Conservation (phyloP, 768 basidiomycete species). For the Lactarius evosmus region DNA sequence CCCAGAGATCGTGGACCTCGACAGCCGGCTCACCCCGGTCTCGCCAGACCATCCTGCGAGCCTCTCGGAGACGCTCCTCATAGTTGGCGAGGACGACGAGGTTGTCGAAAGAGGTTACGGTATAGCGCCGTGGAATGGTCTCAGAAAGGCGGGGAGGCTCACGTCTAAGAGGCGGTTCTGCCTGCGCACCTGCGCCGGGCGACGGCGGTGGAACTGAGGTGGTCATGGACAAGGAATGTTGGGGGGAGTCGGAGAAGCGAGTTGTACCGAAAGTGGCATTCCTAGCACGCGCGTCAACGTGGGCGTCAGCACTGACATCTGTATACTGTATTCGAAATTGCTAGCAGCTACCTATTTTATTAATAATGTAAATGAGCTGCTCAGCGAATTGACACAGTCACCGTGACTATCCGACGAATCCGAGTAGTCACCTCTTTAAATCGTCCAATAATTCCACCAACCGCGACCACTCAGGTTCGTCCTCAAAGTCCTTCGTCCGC, state of each 20-base stretch:
- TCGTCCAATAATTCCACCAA: conserved; percentile 68
- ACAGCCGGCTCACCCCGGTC: conserved; percentile 76
- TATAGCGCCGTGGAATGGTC: conserved; percentile 51
- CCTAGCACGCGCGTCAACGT: too few species aligned
- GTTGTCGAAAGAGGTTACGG: conserved; percentile 73
- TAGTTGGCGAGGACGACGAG: conserved; percentile 84
- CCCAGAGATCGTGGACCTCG: conserved; percentile 57
- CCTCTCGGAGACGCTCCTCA: conserved; percentile 68
- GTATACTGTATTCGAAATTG: background rate
- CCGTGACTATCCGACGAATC: too few species aligned
- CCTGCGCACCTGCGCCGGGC: background rate
- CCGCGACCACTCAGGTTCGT: conserved; percentile 78
- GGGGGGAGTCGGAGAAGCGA: background rate
- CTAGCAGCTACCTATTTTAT: background rate
- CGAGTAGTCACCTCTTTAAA: conserved; percentile 48
- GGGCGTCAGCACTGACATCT: background rate
- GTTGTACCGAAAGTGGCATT: background rate
- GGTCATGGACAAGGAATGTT: conserved; percentile 4
- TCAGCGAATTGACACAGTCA: too few species aligned
- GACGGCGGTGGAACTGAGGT: background rate
- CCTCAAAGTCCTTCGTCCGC: conserved; percentile 80
- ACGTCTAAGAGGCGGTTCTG: background rate
- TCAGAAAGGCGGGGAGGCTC: conserved; percentile 39
- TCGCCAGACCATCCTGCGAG: conserved; percentile 79
- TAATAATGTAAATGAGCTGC: background rate